Percentiles rank a stretch among this genome's conserved stretches.
These are phyloP conservation scores for Ceratobasidium papillatum DNA, from an alignment of 1,284 basidiomycete species.

Conservation along the genomic window DNA sequence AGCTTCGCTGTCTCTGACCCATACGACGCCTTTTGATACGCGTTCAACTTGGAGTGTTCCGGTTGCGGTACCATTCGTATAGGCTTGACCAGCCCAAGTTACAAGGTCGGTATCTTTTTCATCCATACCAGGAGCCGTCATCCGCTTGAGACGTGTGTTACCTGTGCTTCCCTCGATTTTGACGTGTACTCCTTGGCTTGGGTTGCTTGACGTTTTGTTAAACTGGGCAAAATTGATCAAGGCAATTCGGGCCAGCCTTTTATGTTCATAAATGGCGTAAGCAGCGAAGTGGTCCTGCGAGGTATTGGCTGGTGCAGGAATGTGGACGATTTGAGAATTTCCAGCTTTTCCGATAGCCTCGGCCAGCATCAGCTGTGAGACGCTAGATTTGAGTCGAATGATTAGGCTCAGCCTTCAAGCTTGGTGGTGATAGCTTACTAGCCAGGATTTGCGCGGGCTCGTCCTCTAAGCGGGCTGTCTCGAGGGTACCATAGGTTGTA, in stretches of 20 bases:
- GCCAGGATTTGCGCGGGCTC: conserved; percentile 22
- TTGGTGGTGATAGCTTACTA: not conserved
- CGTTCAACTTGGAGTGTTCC: conserved; percentile 34
- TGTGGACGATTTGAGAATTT: conserved; percentile 12
- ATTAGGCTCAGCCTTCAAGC: not conserved
- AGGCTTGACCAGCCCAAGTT: conserved; percentile 43
- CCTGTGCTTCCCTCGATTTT: not conserved
- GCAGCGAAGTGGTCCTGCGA: conserved; percentile 29
- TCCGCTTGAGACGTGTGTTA: conserved; percentile 16
- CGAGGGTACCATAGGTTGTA: conserved; percentile 32
- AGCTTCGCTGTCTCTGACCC: conserved; percentile 39
- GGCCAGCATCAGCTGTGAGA: conserved; percentile 42
- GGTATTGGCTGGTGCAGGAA: conserved; percentile 12
- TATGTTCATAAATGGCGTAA: conserved; percentile 41
- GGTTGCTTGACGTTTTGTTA: not conserved
- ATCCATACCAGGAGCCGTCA: conserved; percentile 32
- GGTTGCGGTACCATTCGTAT: conserved; percentile 1
- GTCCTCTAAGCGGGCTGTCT: conserved; percentile 15
- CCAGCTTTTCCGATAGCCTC: conserved; percentile 38
- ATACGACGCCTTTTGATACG: not conserved
- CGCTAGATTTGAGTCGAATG: not conserved
- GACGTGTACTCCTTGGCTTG: conserved; percentile 12
- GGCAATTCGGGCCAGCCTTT: conserved; percentile 32
- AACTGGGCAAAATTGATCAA: conserved; percentile 40
- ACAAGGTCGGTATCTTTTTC: conserved; percentile 24